phyloP scores from a whole-genome alignment of 257 asterid species.

The Solanum habrochaites region DNA sequence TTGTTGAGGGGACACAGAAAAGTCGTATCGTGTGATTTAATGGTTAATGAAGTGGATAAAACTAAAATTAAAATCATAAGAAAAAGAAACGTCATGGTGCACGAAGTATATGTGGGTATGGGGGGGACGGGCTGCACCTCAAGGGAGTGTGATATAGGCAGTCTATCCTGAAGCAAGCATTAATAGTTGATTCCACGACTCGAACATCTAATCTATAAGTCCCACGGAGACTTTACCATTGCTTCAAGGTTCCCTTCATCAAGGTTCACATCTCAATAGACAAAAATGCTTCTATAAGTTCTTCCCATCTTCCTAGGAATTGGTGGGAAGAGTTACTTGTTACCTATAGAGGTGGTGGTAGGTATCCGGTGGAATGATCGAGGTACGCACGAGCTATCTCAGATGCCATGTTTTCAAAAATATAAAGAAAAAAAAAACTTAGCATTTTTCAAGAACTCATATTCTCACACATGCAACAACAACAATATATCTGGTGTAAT shows the following conservation, averaged over 20 bases:
- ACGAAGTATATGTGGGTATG: neutral
- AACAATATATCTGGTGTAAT: neutral
- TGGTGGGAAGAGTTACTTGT: neutral
- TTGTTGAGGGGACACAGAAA: neutral
- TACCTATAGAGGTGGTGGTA: neutral
- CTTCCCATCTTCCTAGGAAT: neutral
- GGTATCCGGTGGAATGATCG: neutral
- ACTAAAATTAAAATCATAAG: no score
- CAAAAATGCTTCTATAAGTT: neutral
- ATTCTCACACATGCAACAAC: slow-evolving; percentile 17
- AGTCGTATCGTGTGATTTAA: neutral
- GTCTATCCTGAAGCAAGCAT: neutral
- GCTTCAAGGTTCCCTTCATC: neutral
- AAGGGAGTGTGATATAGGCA: neutral
- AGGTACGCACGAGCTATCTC: neutral
- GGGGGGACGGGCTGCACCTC: neutral
- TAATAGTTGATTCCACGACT: neutral
- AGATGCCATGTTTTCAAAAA: neutral
- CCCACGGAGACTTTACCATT: neutral
- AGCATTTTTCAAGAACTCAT: neutral
- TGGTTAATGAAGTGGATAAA: neutral
- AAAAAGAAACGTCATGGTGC: neutral
- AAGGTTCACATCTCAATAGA: neutral
- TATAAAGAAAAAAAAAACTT: neutral
- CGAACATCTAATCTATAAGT: neutral